Evolutionary conservation across 768 basidiomycete species (phyloP).

Genomic region (Boletus coccyginus): DNA sequence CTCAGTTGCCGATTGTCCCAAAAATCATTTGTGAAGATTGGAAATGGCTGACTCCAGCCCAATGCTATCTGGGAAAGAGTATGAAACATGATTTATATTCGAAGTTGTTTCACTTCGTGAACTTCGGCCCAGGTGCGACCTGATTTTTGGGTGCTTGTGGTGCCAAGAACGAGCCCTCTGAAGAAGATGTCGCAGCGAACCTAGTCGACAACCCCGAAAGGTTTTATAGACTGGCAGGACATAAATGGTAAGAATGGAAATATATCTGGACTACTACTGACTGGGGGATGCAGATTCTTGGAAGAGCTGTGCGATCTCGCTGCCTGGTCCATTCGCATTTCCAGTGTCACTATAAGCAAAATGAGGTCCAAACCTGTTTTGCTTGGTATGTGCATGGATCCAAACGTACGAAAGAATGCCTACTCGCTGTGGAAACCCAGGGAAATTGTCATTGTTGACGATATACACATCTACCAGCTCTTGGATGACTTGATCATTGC

Average conservation of each 20-base stretch:
- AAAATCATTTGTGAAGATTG: no score
- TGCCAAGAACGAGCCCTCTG: slow-evolving; percentile 79
- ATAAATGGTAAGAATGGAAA: slow-evolving; percentile 45
- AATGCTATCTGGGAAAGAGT: slow-evolving; percentile 63
- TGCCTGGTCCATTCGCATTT: slow-evolving; percentile 52
- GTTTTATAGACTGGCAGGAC: slow-evolving; percentile 65
- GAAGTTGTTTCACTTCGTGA: slow-evolving; percentile 80
- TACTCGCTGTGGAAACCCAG: slow-evolving; percentile 60
- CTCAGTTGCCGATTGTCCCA: slow-evolving; percentile 53
- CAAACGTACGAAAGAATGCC: slow-evolving; percentile 55
- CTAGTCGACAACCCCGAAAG: slow-evolving; percentile 60
- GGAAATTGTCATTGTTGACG: slow-evolving; percentile 79
- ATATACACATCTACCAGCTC: slow-evolving; percentile 68
- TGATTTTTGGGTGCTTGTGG: slow-evolving; percentile 81
- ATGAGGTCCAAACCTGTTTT: slow-evolving; percentile 73
- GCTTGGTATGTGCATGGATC: slow-evolving; percentile 51
- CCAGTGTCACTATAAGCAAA: slow-evolving; percentile 44
- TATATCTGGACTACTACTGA: no score
- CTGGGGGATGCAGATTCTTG: slow-evolving; percentile 53
- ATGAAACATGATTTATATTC: slow-evolving; percentile 40
- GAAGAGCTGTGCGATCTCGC: slow-evolving; percentile 79
- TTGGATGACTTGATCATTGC: slow-evolving; percentile 71
- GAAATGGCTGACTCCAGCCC: slow-evolving; percentile 49
- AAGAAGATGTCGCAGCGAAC: slow-evolving; percentile 71
- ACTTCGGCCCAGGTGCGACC: slow-evolving; percentile 79